phyloP scores from a whole-genome alignment of 352 stramenopile genomes.

The Phytophthora palmivora region DNA sequence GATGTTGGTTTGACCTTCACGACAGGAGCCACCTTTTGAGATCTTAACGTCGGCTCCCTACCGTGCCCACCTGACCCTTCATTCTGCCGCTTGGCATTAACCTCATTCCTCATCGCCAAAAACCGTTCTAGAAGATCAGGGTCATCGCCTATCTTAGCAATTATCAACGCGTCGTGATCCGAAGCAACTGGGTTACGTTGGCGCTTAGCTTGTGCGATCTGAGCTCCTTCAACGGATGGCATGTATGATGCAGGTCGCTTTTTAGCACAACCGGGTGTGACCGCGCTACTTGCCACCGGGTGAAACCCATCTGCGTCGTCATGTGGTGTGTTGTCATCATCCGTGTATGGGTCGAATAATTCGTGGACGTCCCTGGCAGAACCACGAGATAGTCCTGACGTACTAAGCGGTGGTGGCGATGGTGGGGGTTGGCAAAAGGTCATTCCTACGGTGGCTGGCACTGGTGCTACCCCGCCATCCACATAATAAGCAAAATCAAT shows the following conservation, averaged over 20 bases:
- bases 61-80: too few relatives aligned
- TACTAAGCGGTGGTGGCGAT: not conserved
- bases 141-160: slow-evolving; percentile 7
- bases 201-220: not conserved
- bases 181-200: not conserved
- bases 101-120: not conserved
- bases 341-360: slow-evolving; percentile 6
- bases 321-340: slow-evolving; percentile 3
- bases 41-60: too few relatives aligned
- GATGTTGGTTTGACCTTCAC: not conserved
- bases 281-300: too few relatives aligned
- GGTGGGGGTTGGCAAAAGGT: not conserved
- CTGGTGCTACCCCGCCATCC: not conserved
- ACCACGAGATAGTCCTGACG: not conserved
- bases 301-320: not conserved
- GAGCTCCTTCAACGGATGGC: too few relatives aligned
- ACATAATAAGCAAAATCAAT: too few relatives aligned
- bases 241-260: too few relatives aligned
- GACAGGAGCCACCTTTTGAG: not conserved
- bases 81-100: not conserved
- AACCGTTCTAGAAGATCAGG: slow-evolving; percentile 11
- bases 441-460: not conserved
- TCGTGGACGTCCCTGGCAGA: slow-evolving; percentile 1
- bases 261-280: too few relatives aligned
- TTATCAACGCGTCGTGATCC: slow-evolving; percentile 8